Base-by-base conservation (phyloP, 2,329 filamentous ascomycete genomes). In the Alternaria metachromatica region DNA sequence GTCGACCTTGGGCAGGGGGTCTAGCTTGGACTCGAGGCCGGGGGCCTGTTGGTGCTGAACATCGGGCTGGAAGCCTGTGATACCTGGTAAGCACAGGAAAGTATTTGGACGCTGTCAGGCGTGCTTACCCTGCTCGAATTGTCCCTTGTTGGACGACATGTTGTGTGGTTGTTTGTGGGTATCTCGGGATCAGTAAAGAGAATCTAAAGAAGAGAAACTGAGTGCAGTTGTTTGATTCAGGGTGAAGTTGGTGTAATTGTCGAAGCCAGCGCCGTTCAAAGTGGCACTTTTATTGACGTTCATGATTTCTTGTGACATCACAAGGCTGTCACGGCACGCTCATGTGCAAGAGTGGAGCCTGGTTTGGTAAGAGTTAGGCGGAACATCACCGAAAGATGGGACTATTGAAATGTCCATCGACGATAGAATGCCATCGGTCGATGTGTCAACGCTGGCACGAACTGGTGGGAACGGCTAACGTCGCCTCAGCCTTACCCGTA, bases 1-100 rank as follows among this genome's bases (percentile, higher is more conserved):
- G 59, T 90, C 88, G 60, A 87, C 88, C 48, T 87, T 82, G 2
- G 91, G 89, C 59, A 87, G 83, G 1, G 84, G 84, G 20, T 86
- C 80, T 82, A 93, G 83, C 18, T 87, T 79, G 26, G 82, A 78
- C 66, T 90, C 83, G 15, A 84, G 81, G 9, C 87, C 87, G 0
- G 87, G 87, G 23, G 81, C 80, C 44, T 82, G 71, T 70, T 88
- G 84, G 66, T 88, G 74, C 60, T 80, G 76, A 48, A 88, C 81
- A n/a, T 70, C 64, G 55, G 87, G 80, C 64, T 83, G 74, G 70
- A 87, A 82, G 43, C 85, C 86, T 78, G 41, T 10, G n/a, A n/a
- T 20, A 37, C 7, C 5, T 10, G 9, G 43, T 73, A 43, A 69
- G 48, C 25, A 15, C 9, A 21, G 2, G 37, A 12, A 55, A 15